Conservation (phyloP, 768 basidiomycete species). For the Stropharia rugosoannulata region DNA sequence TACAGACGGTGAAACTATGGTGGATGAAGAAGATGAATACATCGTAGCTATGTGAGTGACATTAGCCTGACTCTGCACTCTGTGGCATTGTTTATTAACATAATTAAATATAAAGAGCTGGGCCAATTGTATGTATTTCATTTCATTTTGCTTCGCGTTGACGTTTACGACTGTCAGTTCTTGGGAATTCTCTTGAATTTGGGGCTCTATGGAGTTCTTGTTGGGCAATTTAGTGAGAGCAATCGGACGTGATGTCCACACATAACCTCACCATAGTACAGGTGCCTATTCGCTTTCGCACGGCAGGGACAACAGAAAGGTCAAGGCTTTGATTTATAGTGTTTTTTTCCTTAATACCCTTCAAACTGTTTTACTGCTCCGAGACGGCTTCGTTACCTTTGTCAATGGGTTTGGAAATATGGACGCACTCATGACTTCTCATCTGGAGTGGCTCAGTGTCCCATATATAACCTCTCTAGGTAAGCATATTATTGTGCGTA, state of each 20-base stretch:
- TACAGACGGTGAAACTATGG: too few species aligned
- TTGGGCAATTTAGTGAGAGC: background rate
- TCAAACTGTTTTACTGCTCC: constrained; percentile 17
- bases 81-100: too few species aligned
- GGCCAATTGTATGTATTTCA: background rate
- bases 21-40: too few species aligned
- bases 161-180: background rate
- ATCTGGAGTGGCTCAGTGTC: constrained; percentile 17
- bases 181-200: background rate
- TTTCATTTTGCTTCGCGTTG: background rate
- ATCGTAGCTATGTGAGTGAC: too few species aligned
- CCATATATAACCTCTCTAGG: constrained; percentile 16
- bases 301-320: constrained; percentile 20
- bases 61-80: too few species aligned
- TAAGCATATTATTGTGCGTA: background rate
- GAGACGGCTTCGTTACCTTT: constrained; percentile 18
- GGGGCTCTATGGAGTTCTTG: background rate
- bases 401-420: constrained; percentile 16
- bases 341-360: constrained; percentile 17
- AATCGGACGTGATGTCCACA: too few species aligned
- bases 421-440: constrained; percentile 10
- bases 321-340: constrained; percentile 14
- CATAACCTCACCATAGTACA: constrained; percentile 4
- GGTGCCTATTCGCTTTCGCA: constrained; percentile 37
- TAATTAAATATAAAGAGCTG: background rate